phyloP scores from a whole-genome alignment of 2,329 filamentous ascomycete species.

The Byssoonygena ceratinophila region DNA sequence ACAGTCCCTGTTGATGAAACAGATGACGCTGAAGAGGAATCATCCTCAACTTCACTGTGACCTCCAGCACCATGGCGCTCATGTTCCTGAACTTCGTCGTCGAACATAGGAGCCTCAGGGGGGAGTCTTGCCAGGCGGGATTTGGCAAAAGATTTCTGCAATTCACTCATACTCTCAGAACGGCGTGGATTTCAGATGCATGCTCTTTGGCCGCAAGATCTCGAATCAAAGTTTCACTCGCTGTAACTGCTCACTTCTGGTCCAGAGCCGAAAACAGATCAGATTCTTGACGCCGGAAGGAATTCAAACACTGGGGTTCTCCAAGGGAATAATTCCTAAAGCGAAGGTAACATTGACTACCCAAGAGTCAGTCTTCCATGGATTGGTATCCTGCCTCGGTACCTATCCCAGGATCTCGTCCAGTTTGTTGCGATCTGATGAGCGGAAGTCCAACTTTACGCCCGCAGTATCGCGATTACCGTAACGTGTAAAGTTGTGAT shows the following conservation, averaged over 20 bases:
- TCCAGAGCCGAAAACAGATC: too few species aligned
- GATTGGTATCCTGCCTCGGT: too few species aligned
- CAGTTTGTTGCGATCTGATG: not conserved
- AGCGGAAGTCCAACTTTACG: not conserved
- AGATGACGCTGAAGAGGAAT: constrained; percentile 66
- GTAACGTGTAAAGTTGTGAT: too few species aligned
- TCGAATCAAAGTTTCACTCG: too few species aligned
- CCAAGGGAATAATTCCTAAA: not conserved
- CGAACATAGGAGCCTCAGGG: constrained; percentile 43
- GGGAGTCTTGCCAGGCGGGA: constrained; percentile 56
- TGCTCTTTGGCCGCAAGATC: too few species aligned
- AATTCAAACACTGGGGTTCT: not conserved
- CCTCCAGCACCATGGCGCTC: constrained; percentile 21
- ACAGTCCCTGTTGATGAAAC: constrained; percentile 89
- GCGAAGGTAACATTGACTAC: not conserved
- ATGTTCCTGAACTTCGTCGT: constrained; percentile 32
- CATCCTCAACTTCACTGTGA: constrained; percentile 44
- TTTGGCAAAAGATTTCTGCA: constrained; percentile 69
- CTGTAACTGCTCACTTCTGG: too few species aligned
- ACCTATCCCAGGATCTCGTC: not conserved
- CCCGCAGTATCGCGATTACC: not conserved
- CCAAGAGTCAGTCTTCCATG: too few species aligned
- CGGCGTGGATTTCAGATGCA: too few species aligned
- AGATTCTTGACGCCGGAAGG: not conserved
- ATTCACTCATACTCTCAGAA: constrained; percentile 56